These are phyloP conservation scores for Brettanomyces sp. DNA, from an alignment of 805 yeast species.

Conservation along the genomic window DNA sequence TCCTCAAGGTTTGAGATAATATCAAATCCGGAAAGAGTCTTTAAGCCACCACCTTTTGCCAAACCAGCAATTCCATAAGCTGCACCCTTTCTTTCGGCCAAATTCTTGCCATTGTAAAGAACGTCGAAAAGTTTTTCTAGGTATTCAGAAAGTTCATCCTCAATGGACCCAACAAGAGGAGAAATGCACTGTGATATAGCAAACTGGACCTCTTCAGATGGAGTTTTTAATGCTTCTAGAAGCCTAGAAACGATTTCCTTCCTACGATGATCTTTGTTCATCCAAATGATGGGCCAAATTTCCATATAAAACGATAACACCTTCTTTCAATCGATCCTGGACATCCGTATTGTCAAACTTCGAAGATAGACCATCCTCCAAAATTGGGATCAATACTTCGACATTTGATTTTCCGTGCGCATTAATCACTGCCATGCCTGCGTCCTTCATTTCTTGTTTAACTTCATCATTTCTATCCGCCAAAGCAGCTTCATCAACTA, in stretches of 20 bases:
- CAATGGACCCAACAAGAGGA: slow-evolving; percentile 61
- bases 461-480: slow-evolving; percentile 70
- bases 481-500: slow-evolving; percentile 49
- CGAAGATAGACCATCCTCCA: slow-evolving; percentile 57
- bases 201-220: slow-evolving; percentile 82
- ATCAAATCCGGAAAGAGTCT: slow-evolving; percentile 65
- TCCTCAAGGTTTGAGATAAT: slow-evolving; percentile 65
- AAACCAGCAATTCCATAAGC: slow-evolving; percentile 95
- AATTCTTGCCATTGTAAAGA: slow-evolving; percentile 41
- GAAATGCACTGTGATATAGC: slow-evolving; percentile 84
- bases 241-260: slow-evolving; percentile 57
- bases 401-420: slow-evolving; percentile 55
- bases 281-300: slow-evolving; percentile 80
- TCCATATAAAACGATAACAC: slow-evolving; percentile 82
- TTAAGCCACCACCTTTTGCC: slow-evolving; percentile 82
- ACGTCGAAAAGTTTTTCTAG: slow-evolving; percentile 51
- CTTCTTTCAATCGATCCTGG: slow-evolving; percentile 62
- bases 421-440: slow-evolving; percentile 71
- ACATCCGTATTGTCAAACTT: slow-evolving; percentile 35
- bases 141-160: slow-evolving; percentile 39
- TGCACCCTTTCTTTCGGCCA: slow-evolving; percentile 74
- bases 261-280: slow-evolving; percentile 56
- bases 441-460: slow-evolving; percentile 75
- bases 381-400: slow-evolving; percentile 72
- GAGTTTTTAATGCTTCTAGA: slow-evolving; percentile 68